These are phyloP conservation scores for Rosa persica DNA, from an alignment of 306 rosid genomes.

Conservation along the genomic window DNA sequence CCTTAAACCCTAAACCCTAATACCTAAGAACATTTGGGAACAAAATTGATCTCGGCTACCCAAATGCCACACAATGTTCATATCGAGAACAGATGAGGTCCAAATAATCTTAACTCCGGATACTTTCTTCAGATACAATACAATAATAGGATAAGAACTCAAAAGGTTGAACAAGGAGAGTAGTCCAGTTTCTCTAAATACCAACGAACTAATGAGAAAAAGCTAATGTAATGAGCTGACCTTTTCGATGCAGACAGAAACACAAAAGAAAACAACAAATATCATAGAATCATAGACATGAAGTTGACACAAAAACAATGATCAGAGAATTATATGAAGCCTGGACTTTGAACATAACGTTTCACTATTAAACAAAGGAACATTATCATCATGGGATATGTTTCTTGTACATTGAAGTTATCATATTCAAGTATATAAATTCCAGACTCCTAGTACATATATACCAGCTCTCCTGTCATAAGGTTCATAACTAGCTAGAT, in stretches of 20 bases:
- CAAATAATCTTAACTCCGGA: no score
- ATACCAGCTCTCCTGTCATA: no score
- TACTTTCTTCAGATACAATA: background rate
- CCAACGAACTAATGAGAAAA: background rate
- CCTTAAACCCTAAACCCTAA: background rate
- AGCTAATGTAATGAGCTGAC: background rate
- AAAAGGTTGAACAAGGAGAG: background rate
- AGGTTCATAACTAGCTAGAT: background rate
- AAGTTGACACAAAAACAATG: background rate
- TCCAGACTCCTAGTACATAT: background rate
- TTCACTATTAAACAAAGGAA: background rate
- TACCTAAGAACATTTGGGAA: background rate
- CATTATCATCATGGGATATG: background rate
- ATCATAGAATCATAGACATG: background rate
- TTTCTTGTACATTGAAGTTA: background rate
- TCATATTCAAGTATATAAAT: background rate
- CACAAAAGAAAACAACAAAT: no score
- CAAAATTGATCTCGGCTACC: background rate
- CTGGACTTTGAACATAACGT: slow-evolving; percentile 10
- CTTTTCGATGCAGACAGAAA: background rate
- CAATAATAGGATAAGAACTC: background rate
- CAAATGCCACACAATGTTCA: no score
- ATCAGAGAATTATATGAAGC: background rate
- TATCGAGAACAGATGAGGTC: no score
- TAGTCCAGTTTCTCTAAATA: background rate